Conservation (phyloP, 1,139 yeast genomes). For the Magnusiomyces paraingens region DNA sequence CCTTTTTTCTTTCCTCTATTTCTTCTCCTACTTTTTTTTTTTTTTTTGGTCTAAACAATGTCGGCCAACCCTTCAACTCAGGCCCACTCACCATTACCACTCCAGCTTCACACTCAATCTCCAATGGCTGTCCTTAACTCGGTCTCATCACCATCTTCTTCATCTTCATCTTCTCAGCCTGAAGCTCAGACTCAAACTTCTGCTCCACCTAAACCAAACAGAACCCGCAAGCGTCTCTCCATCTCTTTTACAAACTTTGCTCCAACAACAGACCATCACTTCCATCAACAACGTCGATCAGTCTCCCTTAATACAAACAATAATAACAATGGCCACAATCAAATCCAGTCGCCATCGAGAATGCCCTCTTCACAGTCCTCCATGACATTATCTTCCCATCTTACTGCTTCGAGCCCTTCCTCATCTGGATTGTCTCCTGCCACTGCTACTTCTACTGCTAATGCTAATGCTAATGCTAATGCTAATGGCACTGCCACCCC, state of each 20-base stretch:
- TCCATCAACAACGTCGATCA: slow-evolving; percentile 8
- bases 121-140: neutral
- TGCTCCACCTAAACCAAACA: slow-evolving; percentile 13
- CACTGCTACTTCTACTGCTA: neutral
- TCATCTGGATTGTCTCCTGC: neutral
- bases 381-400: neutral
- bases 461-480: neutral
- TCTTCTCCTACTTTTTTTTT: neutral
- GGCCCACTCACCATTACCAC: neutral
- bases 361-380: neutral
- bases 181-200: neutral
- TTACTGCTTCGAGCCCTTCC: slow-evolving; percentile 4
- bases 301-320: slow-evolving; percentile 4
- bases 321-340: neutral
- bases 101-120: neutral
- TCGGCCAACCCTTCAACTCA: neutral
- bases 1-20: neutral
- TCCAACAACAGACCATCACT: slow-evolving; percentile 7
- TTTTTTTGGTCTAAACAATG: neutral
- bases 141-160: neutral
- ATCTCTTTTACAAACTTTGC: slow-evolving; percentile 26
- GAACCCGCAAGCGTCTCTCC: slow-evolving; percentile 24
- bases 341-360: neutral
- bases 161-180: neutral
- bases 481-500: neutral